Evolutionary conservation across 2,329 filamentous ascomycete genomes (phyloP), one percentile per base, ranked within the genome.

Genomic region (Aureobasidium sp.): DNA sequence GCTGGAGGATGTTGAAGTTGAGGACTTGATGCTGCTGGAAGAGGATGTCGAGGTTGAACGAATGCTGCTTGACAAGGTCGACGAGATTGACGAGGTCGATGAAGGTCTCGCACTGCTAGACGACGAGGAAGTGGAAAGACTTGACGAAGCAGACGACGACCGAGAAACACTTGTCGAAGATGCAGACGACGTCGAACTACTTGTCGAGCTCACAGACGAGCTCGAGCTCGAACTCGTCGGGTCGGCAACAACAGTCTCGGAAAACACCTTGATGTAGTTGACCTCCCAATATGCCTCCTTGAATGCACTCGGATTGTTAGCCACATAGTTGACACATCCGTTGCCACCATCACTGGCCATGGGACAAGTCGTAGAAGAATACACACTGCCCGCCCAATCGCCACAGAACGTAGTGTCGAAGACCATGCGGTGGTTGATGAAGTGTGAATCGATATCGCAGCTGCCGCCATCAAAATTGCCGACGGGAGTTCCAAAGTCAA

Each of bases 391-490:
- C 12, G 67, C 67, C 66, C 66, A 68, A 64, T 67, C 64, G 25
- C 72, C 72, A 61, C 72, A 74, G 56, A 73, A 73, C 20, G 70
- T 81, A 27, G 77, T 77, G 74, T 94, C 94, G 79, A 95, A 91
- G 7, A 82, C 84, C 29, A 82, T 77, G 14, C 68, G 62, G 51
- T 75, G 71, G 51, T 74, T 65, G 2, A 52, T 68, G 68, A 78
- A 75, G 17, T 71, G 63, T 14, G 59, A 56, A 63, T 71, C 60
- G 58, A 77, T 72, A 41, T 74, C 66, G 62, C 75, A 78, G 36
- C 63, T 67, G 5, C 34, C 42, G 17, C 74, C 73, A 45, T 67
- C 83, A 29, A 69, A 67, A 82, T 83, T 36, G 77, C 76, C 75
- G 91, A 96, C 56, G 77, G 81, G 44, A 8, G 64, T 41, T 85